Base-by-base conservation (phyloP, 1,284 basidiomycete genomes). In the Pascua guehoae region DNA sequence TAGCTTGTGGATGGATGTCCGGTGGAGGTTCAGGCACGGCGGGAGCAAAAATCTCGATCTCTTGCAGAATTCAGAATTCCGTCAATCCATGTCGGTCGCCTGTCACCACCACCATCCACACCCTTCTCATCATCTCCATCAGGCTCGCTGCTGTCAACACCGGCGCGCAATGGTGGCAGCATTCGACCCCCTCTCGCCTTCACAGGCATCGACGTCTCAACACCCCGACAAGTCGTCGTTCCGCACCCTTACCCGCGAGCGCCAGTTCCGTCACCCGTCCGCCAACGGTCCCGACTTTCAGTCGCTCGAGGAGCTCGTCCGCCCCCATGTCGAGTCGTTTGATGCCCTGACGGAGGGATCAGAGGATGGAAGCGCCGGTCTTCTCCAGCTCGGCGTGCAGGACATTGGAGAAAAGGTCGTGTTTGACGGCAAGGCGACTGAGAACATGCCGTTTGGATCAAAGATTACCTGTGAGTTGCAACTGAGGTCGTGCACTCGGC, bases 281-380 rank as follows among this genome's bases (percentile, higher is more conserved):
- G 81, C 81, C 64, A 78, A 84, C 48, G 84, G 84, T 17, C 84
- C 88, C 41, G 85, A 87, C 15, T 86, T 91, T 57, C 86, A 86
- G 15, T 89, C 91, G 56, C 82, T 98, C 56, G 91, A 95, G 67
- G 91, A 96, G 77, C 91, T 98, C 66, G 90, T 97, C 55, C 82
- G 85, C 37, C 96, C 96, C 11, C 94, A 97, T 73, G 85, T 98
- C 62, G 89, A 98, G 76, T 93, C 90, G 45, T 98, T 99, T 82
- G 96, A 98, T 75, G 88, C 92, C 12, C 83, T 99, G 38, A 91
- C 96, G 71, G 90, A 95, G 67, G 89, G 91, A 67, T 61, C 86
- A 84, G 69, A 89, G 63, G 85, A 85, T 10, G 86, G 90, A 8
- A 88, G 87, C 4, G 82, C 82, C 24, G 96, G 96, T 0, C 76